A percentile compares a stretch with the other conserved stretches of the same genome.
Conservation (phyloP, 805 yeast species). For the Hanseniaspora lachancei region DNA sequence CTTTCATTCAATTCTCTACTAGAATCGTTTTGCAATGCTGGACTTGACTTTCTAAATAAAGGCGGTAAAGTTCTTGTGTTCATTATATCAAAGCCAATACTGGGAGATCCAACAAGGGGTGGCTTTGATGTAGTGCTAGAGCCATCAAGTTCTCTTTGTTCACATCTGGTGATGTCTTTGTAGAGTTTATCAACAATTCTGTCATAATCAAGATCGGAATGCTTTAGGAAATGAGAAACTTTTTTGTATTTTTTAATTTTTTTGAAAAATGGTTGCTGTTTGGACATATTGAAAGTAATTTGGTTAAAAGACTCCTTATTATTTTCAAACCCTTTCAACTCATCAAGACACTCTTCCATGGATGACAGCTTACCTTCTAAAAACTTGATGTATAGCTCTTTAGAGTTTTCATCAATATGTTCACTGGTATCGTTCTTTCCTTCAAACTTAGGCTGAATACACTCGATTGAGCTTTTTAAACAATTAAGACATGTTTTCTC, state of each 20-base stretch:
- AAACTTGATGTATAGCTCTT: slow-evolving; percentile 45
- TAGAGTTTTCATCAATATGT: slow-evolving; percentile 27
- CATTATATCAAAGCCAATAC: slow-evolving; percentile 11
- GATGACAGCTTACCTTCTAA: slow-evolving; percentile 43
- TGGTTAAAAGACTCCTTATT: slow-evolving; percentile 1
- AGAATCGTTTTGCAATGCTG: not conserved
- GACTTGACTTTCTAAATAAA: not conserved
- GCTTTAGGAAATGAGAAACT: slow-evolving; percentile 27
- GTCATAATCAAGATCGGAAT: slow-evolving; percentile 10
- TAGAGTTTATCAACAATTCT: slow-evolving; percentile 1
- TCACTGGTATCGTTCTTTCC: not conserved
- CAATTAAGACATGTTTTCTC: slow-evolving; percentile 53
- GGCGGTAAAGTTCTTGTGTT: slow-evolving; percentile 14
- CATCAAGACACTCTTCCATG: slow-evolving; percentile 35
- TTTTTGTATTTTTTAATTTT: slow-evolving; percentile 29
- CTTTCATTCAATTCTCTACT: slow-evolving; percentile 11
- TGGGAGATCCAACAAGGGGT: slow-evolving; percentile 6
- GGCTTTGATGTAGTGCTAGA: not conserved
- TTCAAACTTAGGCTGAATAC: slow-evolving; percentile 39
- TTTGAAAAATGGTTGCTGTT: slow-evolving; percentile 23
- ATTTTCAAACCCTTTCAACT: slow-evolving; percentile 21
- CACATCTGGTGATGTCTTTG: not conserved
- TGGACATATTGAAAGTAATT: slow-evolving; percentile 18
- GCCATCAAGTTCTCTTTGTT: not conserved
- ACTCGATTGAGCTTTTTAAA: slow-evolving; percentile 46